These are phyloP conservation scores for Cruciata laevipes DNA, from an alignment of 257 asterid genomes.

Conservation along the genomic window DNA sequence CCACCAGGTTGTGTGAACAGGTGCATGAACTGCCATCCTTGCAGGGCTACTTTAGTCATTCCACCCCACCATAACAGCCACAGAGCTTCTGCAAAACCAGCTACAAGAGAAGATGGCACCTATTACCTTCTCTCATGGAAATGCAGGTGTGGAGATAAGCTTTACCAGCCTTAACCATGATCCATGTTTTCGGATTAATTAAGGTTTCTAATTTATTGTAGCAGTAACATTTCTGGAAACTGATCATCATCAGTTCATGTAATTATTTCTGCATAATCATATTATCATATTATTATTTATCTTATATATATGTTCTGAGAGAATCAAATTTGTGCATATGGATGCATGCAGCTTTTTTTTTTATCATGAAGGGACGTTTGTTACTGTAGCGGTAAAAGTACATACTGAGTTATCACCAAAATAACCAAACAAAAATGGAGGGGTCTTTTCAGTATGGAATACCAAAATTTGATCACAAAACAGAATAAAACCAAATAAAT, in stretches of 20 bases:
- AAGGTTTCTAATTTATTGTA: neutral
- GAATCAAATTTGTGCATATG: neutral
- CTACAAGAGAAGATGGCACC: slow-evolving; percentile 21
- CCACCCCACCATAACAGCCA: slow-evolving; percentile 16
- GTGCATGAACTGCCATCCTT: slow-evolving; percentile 35
- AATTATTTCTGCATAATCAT: neutral
- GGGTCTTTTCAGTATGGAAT: slow-evolving; percentile 14
- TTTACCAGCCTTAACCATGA: slow-evolving; percentile 26
- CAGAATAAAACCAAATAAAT: neutral
- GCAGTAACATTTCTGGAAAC: neutral
- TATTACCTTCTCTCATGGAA: slow-evolving; percentile 37
- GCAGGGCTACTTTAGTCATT: slow-evolving; percentile 27
- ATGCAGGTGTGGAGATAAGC: slow-evolving; percentile 35
- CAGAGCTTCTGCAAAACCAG: neutral
- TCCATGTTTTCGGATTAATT: neutral
- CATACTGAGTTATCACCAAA: slow-evolving; percentile 18
- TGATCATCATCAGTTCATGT: neutral
- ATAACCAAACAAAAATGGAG: slow-evolving; percentile 18
- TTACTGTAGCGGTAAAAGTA: neutral
- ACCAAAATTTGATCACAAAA: neutral
- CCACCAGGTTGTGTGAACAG: slow-evolving; percentile 34
- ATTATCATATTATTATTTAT: neutral
- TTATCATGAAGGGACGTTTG: slow-evolving; percentile 20
- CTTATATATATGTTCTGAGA: neutral
- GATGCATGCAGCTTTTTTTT: neutral